phyloP scores from a whole-genome alignment of 352 stramenopile genomes.

The Phytopythium vexans region DNA sequence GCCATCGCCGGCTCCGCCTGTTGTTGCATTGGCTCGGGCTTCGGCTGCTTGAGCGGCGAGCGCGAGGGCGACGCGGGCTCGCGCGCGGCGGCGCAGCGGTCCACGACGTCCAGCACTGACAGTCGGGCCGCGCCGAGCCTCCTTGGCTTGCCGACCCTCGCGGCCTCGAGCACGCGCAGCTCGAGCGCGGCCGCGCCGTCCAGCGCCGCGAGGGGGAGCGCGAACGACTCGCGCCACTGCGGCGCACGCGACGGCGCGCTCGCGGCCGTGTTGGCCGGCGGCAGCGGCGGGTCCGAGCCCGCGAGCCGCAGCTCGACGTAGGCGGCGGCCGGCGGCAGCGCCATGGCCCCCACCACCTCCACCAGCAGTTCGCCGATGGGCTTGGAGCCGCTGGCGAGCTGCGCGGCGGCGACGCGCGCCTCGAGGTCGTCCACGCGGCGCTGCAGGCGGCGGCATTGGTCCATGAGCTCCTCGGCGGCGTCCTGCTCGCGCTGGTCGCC shows the following conservation, averaged over 20 bases:
- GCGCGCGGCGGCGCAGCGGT: conserved; percentile 14
- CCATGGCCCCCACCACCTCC: conserved; percentile 60
- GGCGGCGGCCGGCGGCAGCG: conserved; percentile 56
- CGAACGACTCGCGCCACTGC: conserved; percentile 59
- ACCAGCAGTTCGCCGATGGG: conserved; percentile 44
- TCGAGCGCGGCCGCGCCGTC: conserved; percentile 41
- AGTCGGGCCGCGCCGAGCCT: conserved; percentile 46
- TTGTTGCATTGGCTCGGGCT: background rate
- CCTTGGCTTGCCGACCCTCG: conserved; percentile 39
- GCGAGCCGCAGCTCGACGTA: conserved; percentile 14
- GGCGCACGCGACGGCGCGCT: conserved; percentile 61
- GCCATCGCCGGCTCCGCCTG: conserved; percentile 36
- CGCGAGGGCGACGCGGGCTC: conserved; percentile 9
- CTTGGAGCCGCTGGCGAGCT: background rate
- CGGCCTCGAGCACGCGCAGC: conserved; percentile 56
- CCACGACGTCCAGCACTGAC: conserved; percentile 41
- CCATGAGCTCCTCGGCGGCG: conserved; percentile 63
- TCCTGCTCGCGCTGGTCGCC: conserved; percentile 69
- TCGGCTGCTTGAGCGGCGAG: background rate
- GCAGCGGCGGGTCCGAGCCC: background rate
- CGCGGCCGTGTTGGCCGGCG: conserved; percentile 45
- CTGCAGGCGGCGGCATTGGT: conserved; percentile 46
- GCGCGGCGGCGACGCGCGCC: conserved; percentile 22
- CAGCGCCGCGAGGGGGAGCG: conserved; percentile 46
- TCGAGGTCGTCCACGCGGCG: conserved; percentile 33